Percentiles rank a stretch among this genome's conserved stretches.
phyloP scores from a whole-genome alignment of 2,329 filamentous ascomycete genomes.

The Apiospora arundinis region DNA sequence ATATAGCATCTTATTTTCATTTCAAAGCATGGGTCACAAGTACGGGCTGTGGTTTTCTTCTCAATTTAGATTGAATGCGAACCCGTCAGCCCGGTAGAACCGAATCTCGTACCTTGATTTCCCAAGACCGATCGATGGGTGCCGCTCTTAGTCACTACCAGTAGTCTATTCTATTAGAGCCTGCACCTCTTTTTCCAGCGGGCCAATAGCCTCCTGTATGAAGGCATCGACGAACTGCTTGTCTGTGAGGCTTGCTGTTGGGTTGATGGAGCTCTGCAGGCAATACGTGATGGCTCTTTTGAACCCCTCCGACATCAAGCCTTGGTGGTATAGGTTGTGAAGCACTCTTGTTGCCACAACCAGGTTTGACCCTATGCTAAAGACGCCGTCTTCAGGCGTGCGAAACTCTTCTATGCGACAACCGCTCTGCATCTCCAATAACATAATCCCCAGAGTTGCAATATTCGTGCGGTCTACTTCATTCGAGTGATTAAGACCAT shows the following conservation, averaged over 20 bases:
- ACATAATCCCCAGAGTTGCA: not conserved
- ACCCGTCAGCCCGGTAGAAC: too few species aligned
- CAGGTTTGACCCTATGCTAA: not conserved
- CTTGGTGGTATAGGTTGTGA: not conserved
- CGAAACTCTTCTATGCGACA: not conserved
- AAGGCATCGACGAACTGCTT: not conserved
- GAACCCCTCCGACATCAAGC: not conserved
- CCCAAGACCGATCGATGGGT: too few species aligned
- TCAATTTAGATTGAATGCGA: too few species aligned
- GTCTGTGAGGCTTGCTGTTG: not conserved
- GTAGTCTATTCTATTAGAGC: not conserved
- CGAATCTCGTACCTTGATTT: too few species aligned
- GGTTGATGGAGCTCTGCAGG: not conserved
- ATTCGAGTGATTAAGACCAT: not conserved
- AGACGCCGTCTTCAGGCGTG: not conserved
- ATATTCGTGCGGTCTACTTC: not conserved
- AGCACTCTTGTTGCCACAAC: not conserved
- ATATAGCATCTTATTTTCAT: too few species aligned
- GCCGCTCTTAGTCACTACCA: too few species aligned
- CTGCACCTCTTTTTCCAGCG: not conserved
- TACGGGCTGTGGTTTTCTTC: too few species aligned
- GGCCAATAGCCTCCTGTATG: not conserved
- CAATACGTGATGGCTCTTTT: not conserved
- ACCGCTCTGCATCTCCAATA: not conserved
- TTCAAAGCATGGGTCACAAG: too few species aligned